phyloP scores from a whole-genome alignment of 2,329 filamentous ascomycete species.

The Colletotrichum sp. region DNA sequence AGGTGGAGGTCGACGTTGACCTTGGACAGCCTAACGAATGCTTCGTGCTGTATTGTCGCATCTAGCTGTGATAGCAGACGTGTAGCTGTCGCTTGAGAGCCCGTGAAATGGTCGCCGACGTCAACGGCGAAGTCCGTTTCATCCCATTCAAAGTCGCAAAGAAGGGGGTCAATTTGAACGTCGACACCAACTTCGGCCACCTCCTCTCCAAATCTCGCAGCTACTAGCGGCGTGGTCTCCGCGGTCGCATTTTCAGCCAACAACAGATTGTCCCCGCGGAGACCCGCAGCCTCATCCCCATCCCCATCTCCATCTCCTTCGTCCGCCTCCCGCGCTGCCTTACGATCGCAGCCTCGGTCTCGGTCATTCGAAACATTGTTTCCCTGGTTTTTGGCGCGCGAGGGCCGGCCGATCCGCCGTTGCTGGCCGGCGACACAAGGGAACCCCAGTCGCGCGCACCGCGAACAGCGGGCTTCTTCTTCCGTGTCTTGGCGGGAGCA shows the following conservation, averaged over 20 bases:
- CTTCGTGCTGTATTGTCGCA: not conserved
- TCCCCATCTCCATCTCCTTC: not conserved
- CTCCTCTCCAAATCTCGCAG: not conserved
- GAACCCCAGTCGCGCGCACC: slow-evolving; percentile 32
- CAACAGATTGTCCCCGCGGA: not conserved
- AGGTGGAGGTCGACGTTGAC: slow-evolving; percentile 26
- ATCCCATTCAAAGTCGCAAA: not conserved
- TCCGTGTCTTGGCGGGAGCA: slow-evolving; percentile 29
- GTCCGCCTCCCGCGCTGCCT: not conserved
- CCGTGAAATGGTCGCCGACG: not conserved
- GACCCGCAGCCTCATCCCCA: not conserved
- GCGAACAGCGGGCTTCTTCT: slow-evolving; percentile 26
- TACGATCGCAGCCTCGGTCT: not conserved
- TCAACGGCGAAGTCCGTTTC: not conserved
- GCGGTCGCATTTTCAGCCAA: not conserved
- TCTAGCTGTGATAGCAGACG: not conserved
- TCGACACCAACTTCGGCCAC: not conserved
- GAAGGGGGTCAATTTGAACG: not conserved
- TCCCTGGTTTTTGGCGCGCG: not conserved
- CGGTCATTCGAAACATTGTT: not conserved
- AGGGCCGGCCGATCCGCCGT: slow-evolving; percentile 35
- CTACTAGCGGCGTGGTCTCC: not conserved
- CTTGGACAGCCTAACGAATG: slow-evolving; percentile 19
- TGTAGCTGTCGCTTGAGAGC: not conserved
- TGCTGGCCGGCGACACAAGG: slow-evolving; percentile 32